phyloP scores from a whole-genome alignment of 345 rosid genomes.

The Salix dunnii region DNA sequence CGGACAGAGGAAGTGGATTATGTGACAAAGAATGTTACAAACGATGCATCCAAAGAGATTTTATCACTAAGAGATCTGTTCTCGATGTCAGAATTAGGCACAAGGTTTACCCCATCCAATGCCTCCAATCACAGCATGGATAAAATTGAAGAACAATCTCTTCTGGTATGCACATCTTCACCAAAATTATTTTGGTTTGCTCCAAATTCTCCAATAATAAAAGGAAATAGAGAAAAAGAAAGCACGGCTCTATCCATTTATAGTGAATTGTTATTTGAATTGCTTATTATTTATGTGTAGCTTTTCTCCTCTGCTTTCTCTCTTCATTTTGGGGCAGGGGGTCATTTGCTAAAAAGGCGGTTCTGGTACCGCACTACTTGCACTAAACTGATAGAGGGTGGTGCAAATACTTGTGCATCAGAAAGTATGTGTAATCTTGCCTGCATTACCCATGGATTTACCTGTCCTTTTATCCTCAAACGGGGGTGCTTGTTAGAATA shows the following conservation, averaged over 20 bases:
- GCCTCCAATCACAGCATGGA: constrained; percentile 10
- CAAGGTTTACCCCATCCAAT: constrained; percentile 16
- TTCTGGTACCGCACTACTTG: not conserved
- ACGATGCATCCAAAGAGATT: constrained; percentile 18
- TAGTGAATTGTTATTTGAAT: not conserved
- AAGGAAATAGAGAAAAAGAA: not conserved
- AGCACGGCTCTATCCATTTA: not conserved
- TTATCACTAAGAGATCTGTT: constrained; percentile 48
- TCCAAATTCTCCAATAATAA: not conserved
- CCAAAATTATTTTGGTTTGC: not conserved
- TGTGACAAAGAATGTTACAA: constrained; percentile 9
- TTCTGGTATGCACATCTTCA: constrained; percentile 32
- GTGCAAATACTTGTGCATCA: not conserved
- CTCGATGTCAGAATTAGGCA: constrained; percentile 26
- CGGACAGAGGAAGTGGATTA: constrained; percentile 15
- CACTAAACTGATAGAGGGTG: not conserved
- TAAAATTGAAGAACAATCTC: constrained; percentile 29
- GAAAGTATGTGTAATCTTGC: not conserved
- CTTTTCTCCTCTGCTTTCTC: not conserved
- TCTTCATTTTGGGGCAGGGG: not conserved
- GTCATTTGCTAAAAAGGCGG: not conserved
- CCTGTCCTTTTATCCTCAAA: not conserved
- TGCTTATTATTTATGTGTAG: not conserved
- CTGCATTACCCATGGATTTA: not conserved
- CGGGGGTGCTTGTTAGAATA: not conserved